Evolutionary conservation across 1,284 basidiomycete genomes (phyloP).

Genomic region (Cutaneotrichosporon sp.): DNA sequence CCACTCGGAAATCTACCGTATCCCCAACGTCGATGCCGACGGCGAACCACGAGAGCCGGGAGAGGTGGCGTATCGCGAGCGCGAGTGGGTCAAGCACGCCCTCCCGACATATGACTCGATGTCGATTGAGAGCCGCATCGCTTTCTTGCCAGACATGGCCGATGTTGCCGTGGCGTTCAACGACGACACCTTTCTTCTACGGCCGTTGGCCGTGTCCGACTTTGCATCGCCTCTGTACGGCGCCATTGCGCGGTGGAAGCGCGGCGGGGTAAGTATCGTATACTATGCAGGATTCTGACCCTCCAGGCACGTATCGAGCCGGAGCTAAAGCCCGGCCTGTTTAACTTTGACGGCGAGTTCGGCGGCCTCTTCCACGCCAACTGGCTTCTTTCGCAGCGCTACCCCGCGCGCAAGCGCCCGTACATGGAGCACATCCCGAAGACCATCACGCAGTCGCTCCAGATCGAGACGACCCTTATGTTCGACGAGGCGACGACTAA

Average conservation of each 20-base stretch:
- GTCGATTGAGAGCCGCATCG: slow-evolving; percentile 43
- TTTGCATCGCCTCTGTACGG: slow-evolving; percentile 45
- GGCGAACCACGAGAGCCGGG: slow-evolving; percentile 19
- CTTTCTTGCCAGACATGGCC: slow-evolving; percentile 41
- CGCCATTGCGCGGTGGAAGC: no score
- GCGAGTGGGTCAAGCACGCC: slow-evolving; percentile 34
- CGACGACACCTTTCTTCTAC: slow-evolving; percentile 39
- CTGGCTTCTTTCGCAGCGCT: slow-evolving; percentile 38
- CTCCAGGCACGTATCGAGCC: no score
- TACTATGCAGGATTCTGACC: no score
- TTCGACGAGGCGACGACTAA: slow-evolving; percentile 35
- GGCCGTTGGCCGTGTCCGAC: slow-evolving; percentile 22
- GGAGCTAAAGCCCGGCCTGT: no score
- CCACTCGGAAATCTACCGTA: slow-evolving; percentile 43
- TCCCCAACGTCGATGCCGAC: slow-evolving; percentile 29
- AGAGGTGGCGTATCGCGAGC: slow-evolving; percentile 29
- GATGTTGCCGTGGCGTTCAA: slow-evolving; percentile 40
- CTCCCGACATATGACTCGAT: slow-evolving; percentile 47
- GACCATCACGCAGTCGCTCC: slow-evolving; percentile 42
- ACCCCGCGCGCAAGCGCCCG: slow-evolving; percentile 37
- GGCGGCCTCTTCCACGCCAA: slow-evolving; percentile 46
- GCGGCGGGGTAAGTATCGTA: no score
- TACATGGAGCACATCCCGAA: slow-evolving; percentile 46
- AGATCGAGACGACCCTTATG: slow-evolving; percentile 45
- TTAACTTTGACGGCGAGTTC: slow-evolving; percentile 39